Evolutionary conservation across 495 filamentous ascomycete species (phyloP), one percentile per base, ranked within the genome.

Genomic region (Neurospora sp.): DNA sequence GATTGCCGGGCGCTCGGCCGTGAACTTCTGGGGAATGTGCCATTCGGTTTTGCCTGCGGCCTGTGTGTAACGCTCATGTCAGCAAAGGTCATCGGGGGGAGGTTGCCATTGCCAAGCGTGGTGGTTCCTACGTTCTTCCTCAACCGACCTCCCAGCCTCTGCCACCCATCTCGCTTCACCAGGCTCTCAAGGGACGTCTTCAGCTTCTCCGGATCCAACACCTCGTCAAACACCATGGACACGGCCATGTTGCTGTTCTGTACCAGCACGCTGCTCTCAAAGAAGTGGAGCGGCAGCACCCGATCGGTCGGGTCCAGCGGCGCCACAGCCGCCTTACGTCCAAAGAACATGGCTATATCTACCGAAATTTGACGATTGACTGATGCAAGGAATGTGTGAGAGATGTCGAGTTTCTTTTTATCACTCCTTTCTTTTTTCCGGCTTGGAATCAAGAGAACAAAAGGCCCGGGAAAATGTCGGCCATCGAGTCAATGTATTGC

Each of bases 141-240:
- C 18, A 86, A 68, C 12, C 84, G 78, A 27, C 80, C 83, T 1
- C 84, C 84, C 9, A 86, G 75, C 69, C 82, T 79, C 42, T 79
- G 72, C 84, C 84, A 86, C 22, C 79, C 80, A 46, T 79, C 80
- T 20, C 77, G 70, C 40, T 78, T 70, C 69, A 82, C 71, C 38
- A 86, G 71, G 0, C 71, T 70, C n/a, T 80, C 77, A 2, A 86
- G 76, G 1, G 82, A 74, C 3, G 10, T 11, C 1, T 77, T 74
- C 22, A 86, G 78, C 20, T 77, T 82, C 37, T 79, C 75, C 1
- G 82, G 74, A 71, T 86, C 84, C 0, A 88, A 77, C 31, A 87
- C 82, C 38, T 86, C 83, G 72, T 88, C 82, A 41, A 88, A 86
- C 2, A 79, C 79, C 39, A 85, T 76, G 59, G 78, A 80, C 11